Base-by-base conservation (phyloP, 257 asterid genomes). In the Ilex aquifolium region DNA sequence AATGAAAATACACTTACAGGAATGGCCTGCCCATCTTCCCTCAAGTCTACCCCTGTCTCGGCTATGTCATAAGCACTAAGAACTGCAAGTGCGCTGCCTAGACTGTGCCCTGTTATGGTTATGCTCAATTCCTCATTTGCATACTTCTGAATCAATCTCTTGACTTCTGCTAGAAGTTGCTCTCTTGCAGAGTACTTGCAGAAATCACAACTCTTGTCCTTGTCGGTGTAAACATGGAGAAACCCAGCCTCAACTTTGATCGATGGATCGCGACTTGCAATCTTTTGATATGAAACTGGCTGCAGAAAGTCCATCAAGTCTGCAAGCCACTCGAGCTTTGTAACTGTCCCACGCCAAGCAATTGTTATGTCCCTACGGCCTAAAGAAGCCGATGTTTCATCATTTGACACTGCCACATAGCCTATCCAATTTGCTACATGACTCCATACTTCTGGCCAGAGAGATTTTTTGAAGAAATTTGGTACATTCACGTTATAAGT, bases 271-370 rank as follows among this genome's bases (percentile, higher is more conserved):
- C 80, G 80, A 13, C 72, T 64, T 0, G 87, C 84, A 1, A 76
- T 68, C 31, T 60, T 67, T 5, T 69, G 75, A 0, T 74, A 64
- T 0, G 80, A 73, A 13, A 76, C 51, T 0, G 81, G 73, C 32
- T 69, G 59, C 31, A 79, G 71, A 13, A 44, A 69, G 50, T 79
- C 79, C 79, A 57, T 72, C 51, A 82, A 12, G 40, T 82, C 83
- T 0, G 74, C 69, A 2, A 71, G 53, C 85, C 88, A 82, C 36
- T 82, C 88, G 6, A 79, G 68, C 29, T 67, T 65, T 3, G 85
- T 82, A 32, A 76, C 81, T 0, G 88, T 79, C 6, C 88, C 88
- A 32, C 88, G 44, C 88, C 88, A 82, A 6, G 81, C 63, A 10
- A 82, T 66, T 32, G 74, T 40, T 11, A 82, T 60, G 63, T 79